These are phyloP conservation scores for Solanum dulcamara DNA, from an alignment of 257 asterid genomes.

Conservation along the genomic window DNA sequence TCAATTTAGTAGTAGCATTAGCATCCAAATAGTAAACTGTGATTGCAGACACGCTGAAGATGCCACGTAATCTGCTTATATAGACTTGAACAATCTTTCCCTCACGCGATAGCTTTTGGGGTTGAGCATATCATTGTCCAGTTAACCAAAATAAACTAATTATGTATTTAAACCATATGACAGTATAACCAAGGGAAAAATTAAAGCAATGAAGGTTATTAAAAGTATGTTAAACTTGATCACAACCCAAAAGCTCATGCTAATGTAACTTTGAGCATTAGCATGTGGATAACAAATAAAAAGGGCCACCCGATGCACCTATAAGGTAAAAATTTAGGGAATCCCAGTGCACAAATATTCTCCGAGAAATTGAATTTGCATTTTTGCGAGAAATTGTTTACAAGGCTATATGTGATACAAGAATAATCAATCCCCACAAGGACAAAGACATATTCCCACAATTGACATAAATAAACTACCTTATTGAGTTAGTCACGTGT, in stretches of 20 bases:
- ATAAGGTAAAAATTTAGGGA: not conserved
- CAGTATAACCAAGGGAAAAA: not conserved
- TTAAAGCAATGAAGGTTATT: not conserved
- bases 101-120: not conserved
- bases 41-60: too few relatives aligned
- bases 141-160: not conserved
- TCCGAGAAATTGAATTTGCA: not conserved
- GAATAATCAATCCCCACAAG: not conserved
- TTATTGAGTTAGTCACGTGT: not conserved
- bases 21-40: too few relatives aligned
- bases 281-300: not conserved
- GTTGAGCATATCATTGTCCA: not conserved
- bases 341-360: too few relatives aligned
- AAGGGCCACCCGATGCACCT: not conserved
- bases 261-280: not conserved
- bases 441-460: not conserved
- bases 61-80: rapidly evolving
- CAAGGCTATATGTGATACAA: not conserved
- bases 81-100: not conserved
- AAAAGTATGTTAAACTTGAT: not conserved
- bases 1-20: too few relatives aligned
- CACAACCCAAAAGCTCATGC: not conserved
- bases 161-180: not conserved
- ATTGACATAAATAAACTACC: not conserved
- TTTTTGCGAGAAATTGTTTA: not conserved